phyloP scores from a whole-genome alignment of 2,329 filamentous ascomycete genomes.

The Colletotrichum kahawae region DNA sequence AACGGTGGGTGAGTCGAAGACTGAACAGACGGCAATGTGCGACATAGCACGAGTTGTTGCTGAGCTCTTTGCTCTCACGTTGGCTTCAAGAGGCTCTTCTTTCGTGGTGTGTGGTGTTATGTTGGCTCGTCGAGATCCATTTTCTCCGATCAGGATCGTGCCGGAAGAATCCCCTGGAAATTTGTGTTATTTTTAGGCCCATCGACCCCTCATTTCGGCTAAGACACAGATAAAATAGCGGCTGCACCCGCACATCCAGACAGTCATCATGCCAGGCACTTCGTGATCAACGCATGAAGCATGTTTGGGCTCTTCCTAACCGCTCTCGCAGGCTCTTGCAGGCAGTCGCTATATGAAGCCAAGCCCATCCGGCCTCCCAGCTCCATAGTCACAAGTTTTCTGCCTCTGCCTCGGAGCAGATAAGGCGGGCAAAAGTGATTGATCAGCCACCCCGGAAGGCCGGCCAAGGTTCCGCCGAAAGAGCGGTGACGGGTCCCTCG shows the following conservation, averaged over 20 bases:
- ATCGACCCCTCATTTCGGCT: constrained; percentile 11
- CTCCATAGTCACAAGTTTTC: background rate
- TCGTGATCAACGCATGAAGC: background rate
- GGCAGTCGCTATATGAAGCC: background rate
- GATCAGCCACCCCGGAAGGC: constrained; percentile 15
- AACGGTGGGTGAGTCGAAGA: background rate
- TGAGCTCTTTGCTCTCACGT: background rate
- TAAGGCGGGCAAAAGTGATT: background rate
- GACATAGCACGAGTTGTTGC: background rate
- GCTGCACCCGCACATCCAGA: constrained; percentile 3
- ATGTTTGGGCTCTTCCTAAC: background rate
- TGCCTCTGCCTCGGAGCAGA: background rate
- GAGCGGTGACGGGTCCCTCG: constrained; percentile 18
- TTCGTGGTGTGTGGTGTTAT: background rate
- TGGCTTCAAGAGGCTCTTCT: background rate
- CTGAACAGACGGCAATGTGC: background rate
- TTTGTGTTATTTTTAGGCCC: constrained; percentile 10
- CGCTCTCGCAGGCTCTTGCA: background rate
- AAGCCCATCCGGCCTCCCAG: background rate
- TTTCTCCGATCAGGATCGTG: constrained; percentile 1
- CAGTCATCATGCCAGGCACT: background rate
- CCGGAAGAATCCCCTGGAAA: background rate
- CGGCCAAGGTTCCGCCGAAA: constrained; percentile 21
- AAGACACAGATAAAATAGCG: background rate
- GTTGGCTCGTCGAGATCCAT: background rate